A percentile compares a stretch with the other conserved stretches of the same genome.
Evolutionary conservation across 306 rosid species (phyloP).

Genomic region (Cicer judaicum): DNA sequence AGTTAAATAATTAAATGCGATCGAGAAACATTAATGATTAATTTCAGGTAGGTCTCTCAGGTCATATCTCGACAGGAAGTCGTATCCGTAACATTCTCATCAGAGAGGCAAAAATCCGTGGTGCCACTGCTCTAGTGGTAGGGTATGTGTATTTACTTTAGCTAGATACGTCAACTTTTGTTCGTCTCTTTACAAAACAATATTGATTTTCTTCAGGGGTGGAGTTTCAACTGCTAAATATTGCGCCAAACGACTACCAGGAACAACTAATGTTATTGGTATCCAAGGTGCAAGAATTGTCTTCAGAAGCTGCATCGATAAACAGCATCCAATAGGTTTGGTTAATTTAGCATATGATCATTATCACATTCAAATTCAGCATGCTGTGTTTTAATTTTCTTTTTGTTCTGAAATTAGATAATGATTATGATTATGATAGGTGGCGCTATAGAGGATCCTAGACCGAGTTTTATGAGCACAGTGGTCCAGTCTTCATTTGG

Average conservation of each 20-base stretch:
- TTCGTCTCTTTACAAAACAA: too few relatives aligned
- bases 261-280: slow-evolving; percentile 66
- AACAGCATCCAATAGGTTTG: slow-evolving; percentile 67
- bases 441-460: slow-evolving; percentile 54
- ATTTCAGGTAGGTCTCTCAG: slow-evolving; percentile 67
- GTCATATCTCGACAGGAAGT: slow-evolving; percentile 64
- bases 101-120: slow-evolving; percentile 65
- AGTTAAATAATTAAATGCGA: too few relatives aligned
- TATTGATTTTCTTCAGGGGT: slow-evolving; percentile 46
- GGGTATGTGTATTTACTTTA: slow-evolving; percentile 55
- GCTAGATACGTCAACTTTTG: too few relatives aligned
- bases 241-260: slow-evolving; percentile 66
- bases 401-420: background rate
- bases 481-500: slow-evolving; percentile 52
- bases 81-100: slow-evolving; percentile 59
- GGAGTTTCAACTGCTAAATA: slow-evolving; percentile 67
- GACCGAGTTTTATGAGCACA: slow-evolving; percentile 54
- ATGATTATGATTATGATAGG: slow-evolving; percentile 42
- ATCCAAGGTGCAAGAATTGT: slow-evolving; percentile 65
- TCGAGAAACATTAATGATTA: slow-evolving; percentile 7
- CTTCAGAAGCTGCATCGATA: slow-evolving; percentile 63
- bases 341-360: background rate
- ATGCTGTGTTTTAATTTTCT: background rate
- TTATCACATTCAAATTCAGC: too few relatives aligned
- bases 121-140: slow-evolving; percentile 71